Evolutionary conservation across 306 rosid genomes (phyloP).

Genomic region (Casuarina glauca): DNA sequence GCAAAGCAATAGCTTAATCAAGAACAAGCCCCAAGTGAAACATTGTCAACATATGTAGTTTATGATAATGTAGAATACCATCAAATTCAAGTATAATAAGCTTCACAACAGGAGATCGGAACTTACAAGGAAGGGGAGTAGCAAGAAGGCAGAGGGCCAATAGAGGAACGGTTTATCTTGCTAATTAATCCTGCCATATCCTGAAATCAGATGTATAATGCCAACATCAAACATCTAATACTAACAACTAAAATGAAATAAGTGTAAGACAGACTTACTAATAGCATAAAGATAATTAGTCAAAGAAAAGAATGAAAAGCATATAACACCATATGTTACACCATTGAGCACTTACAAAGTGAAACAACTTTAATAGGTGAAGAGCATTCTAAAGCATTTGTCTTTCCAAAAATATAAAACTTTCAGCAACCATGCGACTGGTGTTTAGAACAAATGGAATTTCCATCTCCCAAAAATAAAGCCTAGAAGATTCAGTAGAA

Average conservation of each 20-base stretch:
- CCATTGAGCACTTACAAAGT: neutral
- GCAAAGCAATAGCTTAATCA: neutral
- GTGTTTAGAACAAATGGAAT: neutral
- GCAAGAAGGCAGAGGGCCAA: constrained; percentile 93
- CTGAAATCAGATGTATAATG: constrained; percentile 49
- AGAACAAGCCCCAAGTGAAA: neutral
- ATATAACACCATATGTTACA: constrained; percentile 7
- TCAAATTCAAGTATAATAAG: constrained; percentile 26
- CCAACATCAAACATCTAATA: constrained; percentile 27
- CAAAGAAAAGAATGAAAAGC: constrained; percentile 14
- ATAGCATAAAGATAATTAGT: constrained; percentile 15
- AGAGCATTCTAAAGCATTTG: neutral
- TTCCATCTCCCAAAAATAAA: neutral
- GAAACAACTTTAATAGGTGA: neutral
- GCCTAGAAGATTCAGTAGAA: neutral
- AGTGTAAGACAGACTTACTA: neutral
- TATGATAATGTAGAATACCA: neutral
- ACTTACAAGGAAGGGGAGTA: constrained; percentile 94
- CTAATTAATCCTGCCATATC: constrained; percentile 99
- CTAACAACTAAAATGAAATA: constrained; percentile 2
- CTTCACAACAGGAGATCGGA: constrained; percentile 19
- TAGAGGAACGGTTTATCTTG: constrained; percentile 96
- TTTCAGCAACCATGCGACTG: neutral
- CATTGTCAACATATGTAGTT: neutral
- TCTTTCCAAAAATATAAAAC: neutral